Conservation (phyloP, 2,329 filamentous ascomycete genomes). For the Sporothrix humicola region DNA sequence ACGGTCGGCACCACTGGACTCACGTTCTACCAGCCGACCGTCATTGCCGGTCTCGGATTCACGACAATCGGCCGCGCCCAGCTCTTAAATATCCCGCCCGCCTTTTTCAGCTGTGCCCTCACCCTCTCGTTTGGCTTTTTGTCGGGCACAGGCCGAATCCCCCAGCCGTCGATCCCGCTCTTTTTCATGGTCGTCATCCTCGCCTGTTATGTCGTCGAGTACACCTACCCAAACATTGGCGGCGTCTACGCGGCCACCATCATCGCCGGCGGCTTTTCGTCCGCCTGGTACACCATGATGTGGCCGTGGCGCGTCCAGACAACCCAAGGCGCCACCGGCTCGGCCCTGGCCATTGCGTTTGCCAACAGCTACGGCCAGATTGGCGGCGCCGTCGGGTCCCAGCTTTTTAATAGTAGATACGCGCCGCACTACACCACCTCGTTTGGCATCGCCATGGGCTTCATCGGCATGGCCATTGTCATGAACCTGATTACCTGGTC, state of each 20-base stretch:
- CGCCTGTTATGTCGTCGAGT: constrained; percentile 32
- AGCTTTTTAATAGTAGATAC: constrained; percentile 53
- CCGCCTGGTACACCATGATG: constrained; percentile 55
- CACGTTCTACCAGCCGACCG: constrained; percentile 50
- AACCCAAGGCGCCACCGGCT: constrained; percentile 53
- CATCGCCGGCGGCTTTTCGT: constrained; percentile 53
- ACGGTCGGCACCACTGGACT: constrained; percentile 53
- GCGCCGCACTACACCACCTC: constrained; percentile 52
- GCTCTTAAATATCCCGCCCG: constrained; percentile 49
- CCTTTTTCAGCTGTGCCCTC: constrained; percentile 30
- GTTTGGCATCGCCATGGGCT: constrained; percentile 52
- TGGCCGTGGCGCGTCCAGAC: constrained; percentile 59
- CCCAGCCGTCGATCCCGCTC: constrained; percentile 26
- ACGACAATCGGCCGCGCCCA: constrained; percentile 52
- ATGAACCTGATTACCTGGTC: constrained; percentile 53
- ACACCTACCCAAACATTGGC: constrained; percentile 36
- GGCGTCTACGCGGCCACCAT: constrained; percentile 50
- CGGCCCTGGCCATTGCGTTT: constrained; percentile 57
- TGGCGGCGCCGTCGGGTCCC: constrained; percentile 54
- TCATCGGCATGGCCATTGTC: constrained; percentile 51
- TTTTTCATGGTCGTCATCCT: constrained; percentile 33
- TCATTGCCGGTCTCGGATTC: constrained; percentile 43
- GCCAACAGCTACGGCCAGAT: constrained; percentile 58
- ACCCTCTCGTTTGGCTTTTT: constrained; percentile 29
- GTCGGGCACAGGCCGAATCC: constrained; percentile 26